phyloP scores from a whole-genome alignment of 306 rosid genomes.

The Sophora flavescens region DNA sequence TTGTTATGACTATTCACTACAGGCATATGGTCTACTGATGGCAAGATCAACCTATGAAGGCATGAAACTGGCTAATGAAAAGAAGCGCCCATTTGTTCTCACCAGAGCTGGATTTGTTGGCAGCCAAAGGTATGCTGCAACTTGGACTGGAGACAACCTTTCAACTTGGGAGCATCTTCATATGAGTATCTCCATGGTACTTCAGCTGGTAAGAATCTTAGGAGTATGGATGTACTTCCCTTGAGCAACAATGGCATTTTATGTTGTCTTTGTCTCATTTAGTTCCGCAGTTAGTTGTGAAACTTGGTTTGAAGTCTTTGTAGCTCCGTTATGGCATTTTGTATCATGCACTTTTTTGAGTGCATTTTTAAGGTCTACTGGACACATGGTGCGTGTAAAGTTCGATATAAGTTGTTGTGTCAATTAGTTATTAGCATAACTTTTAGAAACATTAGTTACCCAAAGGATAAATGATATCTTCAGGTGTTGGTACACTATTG shows the following conservation, averaged over 20 bases:
- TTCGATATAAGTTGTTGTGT: conserved; percentile 30
- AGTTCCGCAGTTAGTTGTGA: conserved; percentile 27
- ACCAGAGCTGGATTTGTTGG: conserved; percentile 96
- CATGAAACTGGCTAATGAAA: conserved; percentile 74
- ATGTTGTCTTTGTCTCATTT: conserved; percentile 18
- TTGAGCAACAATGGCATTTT: conserved; percentile 38
- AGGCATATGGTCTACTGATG: conserved; percentile 94
- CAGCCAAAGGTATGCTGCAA: conserved; percentile 95
- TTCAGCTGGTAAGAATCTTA: conserved; percentile 82
- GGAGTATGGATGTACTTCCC: conserved; percentile 31
- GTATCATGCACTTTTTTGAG: conserved; percentile 15
- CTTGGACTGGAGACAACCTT: conserved; percentile 96
- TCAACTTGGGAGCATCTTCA: conserved; percentile 96
- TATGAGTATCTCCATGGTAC: conserved; percentile 96
- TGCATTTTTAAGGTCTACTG: conserved; percentile 10
- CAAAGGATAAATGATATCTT: conserved; percentile 23
- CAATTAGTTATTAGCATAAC: conserved; percentile 33
- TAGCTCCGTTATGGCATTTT: conserved; percentile 11
- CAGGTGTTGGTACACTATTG: not conserved
- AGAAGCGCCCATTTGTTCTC: conserved; percentile 93
- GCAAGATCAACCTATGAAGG: conserved; percentile 95
- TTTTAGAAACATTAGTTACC: conserved; percentile 28
- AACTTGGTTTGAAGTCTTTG: conserved; percentile 17
- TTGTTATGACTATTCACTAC: conserved; percentile 43
- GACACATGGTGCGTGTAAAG: not conserved